Conservation (phyloP, 2,329 filamentous ascomycete species). For the Neophaeococcomyces aloes region DNA sequence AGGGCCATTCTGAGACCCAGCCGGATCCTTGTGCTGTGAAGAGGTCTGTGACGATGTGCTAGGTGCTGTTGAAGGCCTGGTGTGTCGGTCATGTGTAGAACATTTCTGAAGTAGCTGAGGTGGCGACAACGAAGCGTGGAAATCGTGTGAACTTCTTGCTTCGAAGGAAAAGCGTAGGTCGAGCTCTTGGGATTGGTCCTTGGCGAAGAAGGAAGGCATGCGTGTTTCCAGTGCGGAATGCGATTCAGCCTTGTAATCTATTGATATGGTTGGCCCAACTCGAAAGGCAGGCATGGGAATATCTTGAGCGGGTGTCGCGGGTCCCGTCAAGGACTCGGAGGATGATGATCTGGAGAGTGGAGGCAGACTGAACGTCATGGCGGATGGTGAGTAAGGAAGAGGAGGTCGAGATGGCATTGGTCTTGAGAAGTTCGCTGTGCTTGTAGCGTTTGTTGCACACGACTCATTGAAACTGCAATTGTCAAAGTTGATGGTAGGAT, state of each 20-base stretch:
- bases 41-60: too few species aligned
- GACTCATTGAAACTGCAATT: not conserved
- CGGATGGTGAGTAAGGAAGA: not conserved
- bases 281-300: not conserved
- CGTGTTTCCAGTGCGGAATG: not conserved
- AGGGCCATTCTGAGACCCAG: not conserved
- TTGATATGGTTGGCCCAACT: not conserved
- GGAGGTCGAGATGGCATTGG: constrained; percentile 2
- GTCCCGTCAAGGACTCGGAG: not conserved
- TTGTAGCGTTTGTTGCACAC: not conserved
- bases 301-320: not conserved
- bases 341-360: constrained; percentile 4
- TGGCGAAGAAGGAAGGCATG: not conserved
- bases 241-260: not conserved
- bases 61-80: too few species aligned
- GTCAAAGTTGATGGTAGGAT: constrained; percentile 4
- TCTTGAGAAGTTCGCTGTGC: constrained; percentile 1
- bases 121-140: not conserved
- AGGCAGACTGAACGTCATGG: not conserved
- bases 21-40: not conserved
- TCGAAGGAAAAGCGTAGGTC: constrained; percentile 3
- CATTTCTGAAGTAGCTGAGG: not conserved
- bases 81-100: too few species aligned
- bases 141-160: not conserved
- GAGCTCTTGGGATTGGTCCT: not conserved